Evolutionary conservation across 257 asterid genomes (phyloP).

Genomic region (Cynanchum wilfordii): DNA sequence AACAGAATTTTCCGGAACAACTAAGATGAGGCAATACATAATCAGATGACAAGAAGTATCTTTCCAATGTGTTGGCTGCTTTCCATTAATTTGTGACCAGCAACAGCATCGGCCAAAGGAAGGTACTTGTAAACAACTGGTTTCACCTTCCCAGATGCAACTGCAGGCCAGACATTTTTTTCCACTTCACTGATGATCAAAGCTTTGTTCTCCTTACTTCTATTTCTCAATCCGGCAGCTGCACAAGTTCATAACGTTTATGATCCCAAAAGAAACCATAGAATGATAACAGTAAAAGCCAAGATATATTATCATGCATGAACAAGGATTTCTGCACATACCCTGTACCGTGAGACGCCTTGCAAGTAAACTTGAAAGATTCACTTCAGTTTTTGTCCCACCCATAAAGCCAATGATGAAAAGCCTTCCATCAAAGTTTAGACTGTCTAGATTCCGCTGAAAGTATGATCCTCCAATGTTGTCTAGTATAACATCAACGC

Average conservation of each 20-base stretch:
- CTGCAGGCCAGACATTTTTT: constrained; percentile 90
- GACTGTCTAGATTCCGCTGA: constrained; percentile 67
- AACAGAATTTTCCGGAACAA: neutral
- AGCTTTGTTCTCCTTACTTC: constrained; percentile 74
- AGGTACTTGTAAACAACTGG: constrained; percentile 62
- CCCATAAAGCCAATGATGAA: constrained; percentile 95
- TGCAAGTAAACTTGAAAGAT: constrained; percentile 53
- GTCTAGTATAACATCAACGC: constrained; percentile 90
- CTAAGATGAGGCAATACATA: neutral
- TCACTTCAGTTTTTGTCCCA: constrained; percentile 59
- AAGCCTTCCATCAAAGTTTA: constrained; percentile 76
- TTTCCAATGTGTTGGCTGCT: constrained; percentile 91
- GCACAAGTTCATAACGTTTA: neutral
- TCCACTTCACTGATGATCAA: constrained; percentile 80
- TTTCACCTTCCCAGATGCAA: constrained; percentile 68
- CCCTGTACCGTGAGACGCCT: constrained; percentile 89
- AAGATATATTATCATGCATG: neutral
- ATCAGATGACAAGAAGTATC: constrained; percentile 51
- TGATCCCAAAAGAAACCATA: neutral
- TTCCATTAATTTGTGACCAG: constrained; percentile 77
- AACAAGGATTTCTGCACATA: constrained; percentile 19
- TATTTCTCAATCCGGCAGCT: constrained; percentile 80
- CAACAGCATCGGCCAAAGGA: constrained; percentile 65
- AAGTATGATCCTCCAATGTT: constrained; percentile 75
- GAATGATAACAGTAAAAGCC: neutral